These are phyloP conservation scores for Penicillium sp. DNA, from an alignment of 2,329 filamentous ascomycete species.

Conservation along the genomic window DNA sequence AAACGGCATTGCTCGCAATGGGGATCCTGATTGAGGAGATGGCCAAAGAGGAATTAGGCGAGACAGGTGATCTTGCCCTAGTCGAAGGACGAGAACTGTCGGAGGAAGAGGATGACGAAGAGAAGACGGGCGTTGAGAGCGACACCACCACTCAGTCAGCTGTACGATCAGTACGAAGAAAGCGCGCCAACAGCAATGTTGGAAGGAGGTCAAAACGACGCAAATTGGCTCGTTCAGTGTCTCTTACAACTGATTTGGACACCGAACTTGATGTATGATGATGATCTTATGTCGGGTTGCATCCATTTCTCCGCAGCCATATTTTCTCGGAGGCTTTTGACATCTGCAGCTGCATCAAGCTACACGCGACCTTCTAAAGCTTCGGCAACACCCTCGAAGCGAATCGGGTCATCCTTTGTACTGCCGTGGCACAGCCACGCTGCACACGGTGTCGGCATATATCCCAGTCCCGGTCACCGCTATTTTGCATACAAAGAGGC, in stretches of 20 bases:
- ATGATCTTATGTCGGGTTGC: background rate
- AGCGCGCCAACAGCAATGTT: slow-evolving; percentile 10
- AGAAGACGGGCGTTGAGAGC: slow-evolving; percentile 3
- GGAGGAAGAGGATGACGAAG: slow-evolving; percentile 24
- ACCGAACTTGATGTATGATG: slow-evolving; percentile 20
- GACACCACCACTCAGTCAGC: slow-evolving; percentile 5
- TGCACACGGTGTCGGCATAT: slow-evolving; percentile 7
- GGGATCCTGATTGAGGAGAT: slow-evolving; percentile 62
- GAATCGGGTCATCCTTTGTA: background rate
- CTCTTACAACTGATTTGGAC: slow-evolving; percentile 23
- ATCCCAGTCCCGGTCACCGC: background rate
- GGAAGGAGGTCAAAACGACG: slow-evolving; percentile 30
- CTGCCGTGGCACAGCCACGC: slow-evolving; percentile 6
- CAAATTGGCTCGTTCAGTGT: slow-evolving; percentile 20
- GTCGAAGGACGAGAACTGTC: slow-evolving; percentile 48
- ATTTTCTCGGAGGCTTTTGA: background rate
- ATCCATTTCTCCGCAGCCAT: background rate
- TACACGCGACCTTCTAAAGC: background rate
- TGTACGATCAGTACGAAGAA: slow-evolving; percentile 2
- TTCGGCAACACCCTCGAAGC: background rate
- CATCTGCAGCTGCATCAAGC: background rate
- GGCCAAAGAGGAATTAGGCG: slow-evolving; percentile 51
- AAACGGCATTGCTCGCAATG: slow-evolving; percentile 61
- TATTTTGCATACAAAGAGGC: background rate
- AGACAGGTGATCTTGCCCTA: slow-evolving; percentile 59